These are phyloP conservation scores for Neocallimastix lanati DNA, from an alignment of 192 early-diverging fungal species.

Conservation along the genomic window DNA sequence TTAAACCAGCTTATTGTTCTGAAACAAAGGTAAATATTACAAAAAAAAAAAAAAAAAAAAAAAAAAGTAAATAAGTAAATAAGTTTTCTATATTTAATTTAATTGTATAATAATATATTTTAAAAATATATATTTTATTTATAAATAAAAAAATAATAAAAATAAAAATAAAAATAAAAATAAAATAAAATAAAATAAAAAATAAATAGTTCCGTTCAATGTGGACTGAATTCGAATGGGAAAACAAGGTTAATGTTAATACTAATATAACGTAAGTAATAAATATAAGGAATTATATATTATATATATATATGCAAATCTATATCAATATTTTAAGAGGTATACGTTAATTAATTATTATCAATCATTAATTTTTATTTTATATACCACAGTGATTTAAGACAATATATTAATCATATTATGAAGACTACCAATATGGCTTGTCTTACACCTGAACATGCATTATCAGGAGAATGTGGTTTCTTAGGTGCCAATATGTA, in stretches of 20 bases:
- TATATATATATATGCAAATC: too few species aligned
- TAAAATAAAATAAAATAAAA: too few species aligned
- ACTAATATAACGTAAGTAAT: constrained; percentile 63
- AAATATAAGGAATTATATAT: too few species aligned
- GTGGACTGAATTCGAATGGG: constrained; percentile 99
- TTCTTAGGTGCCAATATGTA: constrained; percentile 97
- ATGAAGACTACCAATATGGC: constrained; percentile 94
- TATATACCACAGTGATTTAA: constrained; percentile 42
- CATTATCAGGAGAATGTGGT: constrained; percentile 83
- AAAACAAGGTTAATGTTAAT: constrained; percentile 97
- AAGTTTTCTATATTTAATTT: too few species aligned
- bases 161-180: too few species aligned
- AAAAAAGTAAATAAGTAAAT: too few species aligned
- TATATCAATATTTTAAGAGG: too few species aligned
- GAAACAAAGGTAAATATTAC: constrained; percentile 46
- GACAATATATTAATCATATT: constrained; percentile 76
- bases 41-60: too few species aligned
- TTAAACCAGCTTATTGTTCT: constrained; percentile 75
- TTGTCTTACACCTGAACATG: constrained; percentile 88
- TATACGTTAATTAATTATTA: too few species aligned
- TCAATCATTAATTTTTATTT: neutral
- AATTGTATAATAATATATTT: too few species aligned
- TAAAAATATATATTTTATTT: too few species aligned
- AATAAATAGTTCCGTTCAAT: constrained; percentile 90
- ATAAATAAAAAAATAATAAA: too few species aligned